Evolutionary conservation across 352 stramenopile species (phyloP), one percentile per base, ranked within the genome.

Genomic region (Thraustochytrium sp.): DNA sequence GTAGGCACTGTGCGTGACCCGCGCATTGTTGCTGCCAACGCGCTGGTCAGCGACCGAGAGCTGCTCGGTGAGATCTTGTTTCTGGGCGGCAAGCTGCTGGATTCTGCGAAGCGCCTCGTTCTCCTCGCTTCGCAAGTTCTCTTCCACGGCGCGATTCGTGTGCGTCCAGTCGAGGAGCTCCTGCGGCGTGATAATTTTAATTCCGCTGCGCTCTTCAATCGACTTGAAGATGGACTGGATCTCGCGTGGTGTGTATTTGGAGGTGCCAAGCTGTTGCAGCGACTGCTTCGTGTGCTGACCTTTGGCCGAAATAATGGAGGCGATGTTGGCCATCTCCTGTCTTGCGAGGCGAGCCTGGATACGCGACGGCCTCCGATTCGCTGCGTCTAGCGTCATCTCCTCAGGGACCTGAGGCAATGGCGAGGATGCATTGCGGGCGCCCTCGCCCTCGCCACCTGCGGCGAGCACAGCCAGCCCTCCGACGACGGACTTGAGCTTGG

Each of bases 191-290:
- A 80, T 80, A 26, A 80, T 80, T 31, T 80, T 80, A 0, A 80
- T 34, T 18, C 68, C 68, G 51, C 68, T 72, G 18, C 40, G 31
- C 51, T 80, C 68, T 38, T 80, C 68, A 26, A 80, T 80, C 26
- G 44, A 48, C 53, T 80, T 80, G 46, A 80, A 80, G 37, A 80
- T 64, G 23, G 31, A 64, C 11, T 80, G 68, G n/a, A 80, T 80
- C n/a, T 80, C 68, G 3, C 68, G 46, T 26, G 68, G 53, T 5
- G 16, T 51, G 53, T 80, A 80, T 23, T 80, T 44, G 18, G 18
- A 13, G 9, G 42, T 37, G 9, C 68, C 68, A 11, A 80, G 49
- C 38, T 64, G 48, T 26, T 80, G 68, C 0, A 46, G 26, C n/a
- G 16, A 16, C 0, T 80, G 0, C 29, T 72, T 61, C 18, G 34